Conservation (phyloP, 148 eudicot species). For the Vaccinium vitisidaea region DNA sequence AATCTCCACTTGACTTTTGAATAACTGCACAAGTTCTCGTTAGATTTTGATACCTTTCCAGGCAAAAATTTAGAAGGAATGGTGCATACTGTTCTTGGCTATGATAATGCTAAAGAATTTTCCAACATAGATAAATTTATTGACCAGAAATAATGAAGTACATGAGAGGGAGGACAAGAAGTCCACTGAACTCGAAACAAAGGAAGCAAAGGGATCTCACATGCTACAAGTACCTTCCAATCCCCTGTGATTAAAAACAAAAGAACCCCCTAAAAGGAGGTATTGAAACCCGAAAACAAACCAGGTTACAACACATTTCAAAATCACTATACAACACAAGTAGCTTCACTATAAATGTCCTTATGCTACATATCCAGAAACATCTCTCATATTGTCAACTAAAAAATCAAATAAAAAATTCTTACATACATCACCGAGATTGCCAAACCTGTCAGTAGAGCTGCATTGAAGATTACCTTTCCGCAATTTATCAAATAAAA, state of each 20-base stretch:
- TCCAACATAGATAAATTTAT: not conserved
- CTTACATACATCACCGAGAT: not conserved
- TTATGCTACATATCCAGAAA: not conserved
- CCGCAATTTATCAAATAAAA: not conserved
- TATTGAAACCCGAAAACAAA: not conserved
- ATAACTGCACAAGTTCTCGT: constrained; percentile 4
- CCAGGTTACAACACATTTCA: not conserved
- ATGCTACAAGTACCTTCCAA: not conserved
- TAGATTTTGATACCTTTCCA: constrained; percentile 14
- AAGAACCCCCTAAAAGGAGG: not conserved
- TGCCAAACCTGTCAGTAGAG: not conserved
- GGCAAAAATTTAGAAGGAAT: not conserved
- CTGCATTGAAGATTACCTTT: not conserved
- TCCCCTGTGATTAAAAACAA: not conserved
- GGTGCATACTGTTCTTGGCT: not conserved
- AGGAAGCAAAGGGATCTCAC: not conserved
- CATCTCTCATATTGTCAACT: not conserved
- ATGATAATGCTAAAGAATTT: not conserved
- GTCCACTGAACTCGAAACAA: not conserved
- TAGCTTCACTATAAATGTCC: not conserved
- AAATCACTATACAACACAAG: not conserved
- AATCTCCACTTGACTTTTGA: constrained; percentile 4
- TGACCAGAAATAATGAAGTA: not conserved
- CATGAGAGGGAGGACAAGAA: not conserved
- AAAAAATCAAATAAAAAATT: not conserved